Conservation (phyloP, 345 rosid species). For the Lagerstroemia speciosa region DNA sequence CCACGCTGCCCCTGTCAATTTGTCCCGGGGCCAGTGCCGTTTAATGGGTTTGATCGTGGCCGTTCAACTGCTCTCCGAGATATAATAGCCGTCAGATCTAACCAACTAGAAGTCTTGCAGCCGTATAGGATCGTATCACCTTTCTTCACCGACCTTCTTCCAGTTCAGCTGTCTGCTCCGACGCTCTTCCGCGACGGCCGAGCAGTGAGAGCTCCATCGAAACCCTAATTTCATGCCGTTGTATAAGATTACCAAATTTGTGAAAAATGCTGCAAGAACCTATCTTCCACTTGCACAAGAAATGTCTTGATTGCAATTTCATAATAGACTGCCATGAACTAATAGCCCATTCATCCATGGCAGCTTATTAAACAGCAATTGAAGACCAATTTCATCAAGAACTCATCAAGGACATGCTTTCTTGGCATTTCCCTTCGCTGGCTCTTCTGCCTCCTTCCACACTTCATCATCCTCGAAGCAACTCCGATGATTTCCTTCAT, state of each 20-base stretch:
- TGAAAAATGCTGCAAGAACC: too few relatives aligned
- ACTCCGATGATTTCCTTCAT: slow-evolving; percentile 84
- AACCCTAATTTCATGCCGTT: slow-evolving; percentile 18
- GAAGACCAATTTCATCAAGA: slow-evolving; percentile 77
- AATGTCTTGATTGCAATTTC: too few relatives aligned
- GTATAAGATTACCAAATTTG: too few relatives aligned
- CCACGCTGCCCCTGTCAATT: not conserved
- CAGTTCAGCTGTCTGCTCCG: not conserved
- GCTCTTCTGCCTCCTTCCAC: slow-evolving; percentile 68
- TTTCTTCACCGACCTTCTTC: not conserved
- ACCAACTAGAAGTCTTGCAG: not conserved
- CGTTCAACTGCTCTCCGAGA: not conserved
- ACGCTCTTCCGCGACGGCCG: not conserved
- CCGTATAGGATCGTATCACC: not conserved
- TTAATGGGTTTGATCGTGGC: too few relatives aligned
- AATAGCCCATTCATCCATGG: too few relatives aligned
- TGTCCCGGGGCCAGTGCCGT: not conserved
- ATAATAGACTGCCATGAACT: too few relatives aligned
- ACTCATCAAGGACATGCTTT: slow-evolving; percentile 37
- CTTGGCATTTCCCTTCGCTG: slow-evolving; percentile 30
- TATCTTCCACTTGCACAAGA: too few relatives aligned
- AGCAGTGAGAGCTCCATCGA: not conserved
- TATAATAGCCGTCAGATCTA: not conserved
- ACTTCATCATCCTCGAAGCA: slow-evolving; percentile 90
- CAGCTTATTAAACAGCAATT: too few relatives aligned